These are phyloP conservation scores for Plectosphaerella plurivora DNA, from an alignment of 2,329 filamentous ascomycete species.

Conservation along the genomic window DNA sequence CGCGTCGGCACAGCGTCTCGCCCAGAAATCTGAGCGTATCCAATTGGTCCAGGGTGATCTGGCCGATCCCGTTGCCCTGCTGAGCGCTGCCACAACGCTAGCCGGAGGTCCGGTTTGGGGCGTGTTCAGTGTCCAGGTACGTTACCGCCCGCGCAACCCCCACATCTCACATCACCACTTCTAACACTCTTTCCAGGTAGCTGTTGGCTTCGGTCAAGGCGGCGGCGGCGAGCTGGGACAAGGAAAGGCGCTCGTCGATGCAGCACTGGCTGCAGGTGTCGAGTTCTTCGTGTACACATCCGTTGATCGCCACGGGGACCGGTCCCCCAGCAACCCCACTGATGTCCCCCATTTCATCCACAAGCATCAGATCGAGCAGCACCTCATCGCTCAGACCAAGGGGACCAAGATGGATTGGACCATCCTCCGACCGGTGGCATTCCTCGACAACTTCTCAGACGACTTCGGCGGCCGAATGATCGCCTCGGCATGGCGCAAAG, in stretches of 20 bases:
- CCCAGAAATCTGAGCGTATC: constrained; percentile 38
- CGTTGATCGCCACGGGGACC: constrained; percentile 55
- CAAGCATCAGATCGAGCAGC: constrained; percentile 57
- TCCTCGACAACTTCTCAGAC: constrained; percentile 33
- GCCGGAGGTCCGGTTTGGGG: constrained; percentile 42
- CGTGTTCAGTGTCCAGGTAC: constrained; percentile 56
- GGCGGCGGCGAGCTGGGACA: constrained; percentile 41
- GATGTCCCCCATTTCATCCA: constrained; percentile 54
- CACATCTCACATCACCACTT: background rate
- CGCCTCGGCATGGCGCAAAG: constrained; percentile 23
- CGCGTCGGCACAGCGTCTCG: constrained; percentile 41
- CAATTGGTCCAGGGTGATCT: constrained; percentile 55
- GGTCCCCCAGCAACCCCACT: constrained; percentile 45
- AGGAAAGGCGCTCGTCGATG: constrained; percentile 53
- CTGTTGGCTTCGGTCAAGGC: constrained; percentile 18
- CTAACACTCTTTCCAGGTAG: constrained; percentile 2
- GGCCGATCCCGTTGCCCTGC: constrained; percentile 43
- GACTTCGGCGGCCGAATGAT: constrained; percentile 26
- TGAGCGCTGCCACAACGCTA: constrained; percentile 31
- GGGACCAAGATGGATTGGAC: constrained; percentile 26
- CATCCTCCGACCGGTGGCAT: constrained; percentile 31
- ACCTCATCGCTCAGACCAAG: constrained; percentile 42
- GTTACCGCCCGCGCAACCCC: constrained; percentile 1
- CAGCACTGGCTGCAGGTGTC: constrained; percentile 47
- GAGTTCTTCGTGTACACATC: constrained; percentile 57